A percentile compares a stretch with the other conserved stretches of the same genome.
These are phyloP conservation scores for Limonium bicolor DNA, from an alignment of 148 eudicot species.

Conservation along the genomic window DNA sequence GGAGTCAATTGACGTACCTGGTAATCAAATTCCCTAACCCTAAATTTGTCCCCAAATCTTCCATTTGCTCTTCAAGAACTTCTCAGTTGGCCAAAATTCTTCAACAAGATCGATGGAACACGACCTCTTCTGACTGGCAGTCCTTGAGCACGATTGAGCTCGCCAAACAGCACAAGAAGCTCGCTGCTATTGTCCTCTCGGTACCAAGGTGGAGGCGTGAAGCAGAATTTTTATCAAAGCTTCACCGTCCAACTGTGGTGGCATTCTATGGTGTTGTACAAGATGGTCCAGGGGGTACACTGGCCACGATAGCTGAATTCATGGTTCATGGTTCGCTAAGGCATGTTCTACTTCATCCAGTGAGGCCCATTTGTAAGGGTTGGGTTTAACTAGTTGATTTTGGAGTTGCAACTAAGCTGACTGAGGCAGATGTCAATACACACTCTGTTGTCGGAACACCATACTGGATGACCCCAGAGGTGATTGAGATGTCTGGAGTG, in stretches of 20 bases:
- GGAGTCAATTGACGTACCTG: too few species aligned
- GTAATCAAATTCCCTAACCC: too few species aligned
- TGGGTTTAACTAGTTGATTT: constrained; percentile 94
- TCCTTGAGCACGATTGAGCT: too few species aligned
- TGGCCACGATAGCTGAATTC: constrained; percentile 29
- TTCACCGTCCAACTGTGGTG: constrained; percentile 31
- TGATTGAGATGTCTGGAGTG: constrained; percentile 97
- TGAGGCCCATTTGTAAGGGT: constrained; percentile 64
- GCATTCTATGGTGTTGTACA: constrained; percentile 31
- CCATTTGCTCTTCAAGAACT: too few species aligned
- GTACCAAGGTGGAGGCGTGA: too few species aligned
- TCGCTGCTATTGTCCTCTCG: too few species aligned
- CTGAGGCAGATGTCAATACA: constrained; percentile 89
- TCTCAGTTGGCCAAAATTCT: too few species aligned
- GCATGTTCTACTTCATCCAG: constrained; percentile 26
- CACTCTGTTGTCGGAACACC: constrained; percentile 99
- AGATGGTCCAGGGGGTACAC: constrained; percentile 24
- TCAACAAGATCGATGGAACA: too few species aligned
- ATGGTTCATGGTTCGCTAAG: constrained; percentile 35
- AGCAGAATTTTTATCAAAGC: constrained; percentile 30
- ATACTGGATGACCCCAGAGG: constrained; percentile 99
- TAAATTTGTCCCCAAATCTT: too few species aligned
- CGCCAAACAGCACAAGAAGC: too few species aligned
- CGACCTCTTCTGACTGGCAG: too few species aligned
- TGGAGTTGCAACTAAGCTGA: constrained; percentile 91